phyloP scores from a whole-genome alignment of 257 asterid genomes.

The Prunella vulgaris region DNA sequence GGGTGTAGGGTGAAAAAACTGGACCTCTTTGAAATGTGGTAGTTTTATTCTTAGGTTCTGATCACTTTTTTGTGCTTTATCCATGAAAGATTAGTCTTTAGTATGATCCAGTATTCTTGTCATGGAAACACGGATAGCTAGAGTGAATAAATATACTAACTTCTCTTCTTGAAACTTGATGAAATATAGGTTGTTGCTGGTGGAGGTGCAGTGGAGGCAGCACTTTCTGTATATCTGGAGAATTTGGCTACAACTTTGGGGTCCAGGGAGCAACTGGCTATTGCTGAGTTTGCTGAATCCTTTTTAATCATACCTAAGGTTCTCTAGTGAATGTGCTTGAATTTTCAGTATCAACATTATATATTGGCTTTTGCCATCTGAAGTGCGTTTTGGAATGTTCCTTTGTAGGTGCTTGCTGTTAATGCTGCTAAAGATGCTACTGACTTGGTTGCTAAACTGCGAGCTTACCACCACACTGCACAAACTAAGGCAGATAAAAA shows the following conservation, averaged over 20 bases:
- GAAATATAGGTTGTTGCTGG: slow-evolving; percentile 77
- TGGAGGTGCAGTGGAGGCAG: slow-evolving; percentile 96
- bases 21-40: not conserved
- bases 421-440: slow-evolving; percentile 99
- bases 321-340: slow-evolving; percentile 16
- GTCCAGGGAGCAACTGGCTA: slow-evolving; percentile 91
- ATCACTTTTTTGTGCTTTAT: not conserved
- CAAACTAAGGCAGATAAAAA: slow-evolving; percentile 95
- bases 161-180: slow-evolving; percentile 35
- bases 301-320: slow-evolving; percentile 85
- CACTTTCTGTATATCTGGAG: slow-evolving; percentile 79
- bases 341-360: not conserved
- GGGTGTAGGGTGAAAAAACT: not conserved
- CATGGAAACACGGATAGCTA: not conserved
- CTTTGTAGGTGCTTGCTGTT: slow-evolving; percentile 79
- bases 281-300: slow-evolving; percentile 92
- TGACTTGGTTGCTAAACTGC: slow-evolving; percentile 83
- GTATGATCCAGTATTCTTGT: not conserved
- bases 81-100: not conserved
- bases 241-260: slow-evolving; percentile 84
- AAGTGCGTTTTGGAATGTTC: not conserved
- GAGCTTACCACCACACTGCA: slow-evolving; percentile 90
- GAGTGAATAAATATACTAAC: not conserved
- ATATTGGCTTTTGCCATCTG: not conserved
- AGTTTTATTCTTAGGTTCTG: not conserved